Percentiles rank a stretch among this genome's conserved stretches.
Evolutionary conservation across 495 filamentous ascomycete species (phyloP).

Genomic region (Penicillium nucicola): DNA sequence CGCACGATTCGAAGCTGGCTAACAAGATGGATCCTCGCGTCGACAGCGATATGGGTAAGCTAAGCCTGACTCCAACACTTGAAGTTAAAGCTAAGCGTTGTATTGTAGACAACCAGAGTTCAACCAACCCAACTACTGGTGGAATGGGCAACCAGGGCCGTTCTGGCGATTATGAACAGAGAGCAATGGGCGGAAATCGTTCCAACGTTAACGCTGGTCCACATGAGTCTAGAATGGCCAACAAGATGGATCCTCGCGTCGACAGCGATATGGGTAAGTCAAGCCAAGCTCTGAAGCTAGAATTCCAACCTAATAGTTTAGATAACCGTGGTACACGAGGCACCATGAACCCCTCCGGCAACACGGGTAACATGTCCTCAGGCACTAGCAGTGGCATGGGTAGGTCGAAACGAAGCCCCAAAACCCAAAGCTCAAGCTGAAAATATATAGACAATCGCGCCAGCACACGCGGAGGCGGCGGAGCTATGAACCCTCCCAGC

Average conservation of each 20-base stretch:
- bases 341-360: not conserved
- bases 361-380: not conserved
- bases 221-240: slow-evolving; percentile 38
- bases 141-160: not conserved
- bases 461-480: not conserved
- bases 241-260: slow-evolving; percentile 50
- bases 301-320: not conserved
- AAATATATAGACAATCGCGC: slow-evolving; percentile 3
- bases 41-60: slow-evolving; percentile 36
- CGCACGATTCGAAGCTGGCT: slow-evolving; percentile 35
- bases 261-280: slow-evolving; percentile 37
- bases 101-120: not conserved
- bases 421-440: not conserved
- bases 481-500: not conserved
- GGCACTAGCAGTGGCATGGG: slow-evolving; percentile 5
- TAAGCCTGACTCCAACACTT: not conserved
- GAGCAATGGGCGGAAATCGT: not conserved
- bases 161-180: not conserved
- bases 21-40: slow-evolving; percentile 52
- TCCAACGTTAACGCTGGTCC: slow-evolving; percentile 21
- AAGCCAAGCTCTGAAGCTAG: not conserved
- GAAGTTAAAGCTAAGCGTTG: not conserved
- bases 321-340: slow-evolving; percentile 1
- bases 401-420: slow-evolving; percentile 1
- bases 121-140: not conserved